phyloP scores from a whole-genome alignment of 2,329 filamentous ascomycete species.

The Ceratocystis alfenasii region DNA sequence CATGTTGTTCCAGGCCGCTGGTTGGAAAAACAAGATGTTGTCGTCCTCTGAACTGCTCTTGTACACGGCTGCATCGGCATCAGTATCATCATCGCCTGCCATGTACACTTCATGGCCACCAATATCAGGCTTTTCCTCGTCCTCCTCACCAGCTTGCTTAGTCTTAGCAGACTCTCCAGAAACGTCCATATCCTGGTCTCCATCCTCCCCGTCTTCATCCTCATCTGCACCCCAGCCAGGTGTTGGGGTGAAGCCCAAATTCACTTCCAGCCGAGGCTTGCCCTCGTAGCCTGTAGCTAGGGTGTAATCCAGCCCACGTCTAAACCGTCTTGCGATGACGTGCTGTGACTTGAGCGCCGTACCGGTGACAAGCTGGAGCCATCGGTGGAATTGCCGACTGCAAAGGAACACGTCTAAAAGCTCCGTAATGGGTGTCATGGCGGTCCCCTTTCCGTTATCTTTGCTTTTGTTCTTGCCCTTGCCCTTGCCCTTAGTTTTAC shows the following conservation, averaged over 20 bases:
- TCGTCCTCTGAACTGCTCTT: conserved; percentile 64
- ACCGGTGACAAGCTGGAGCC: conserved; percentile 73
- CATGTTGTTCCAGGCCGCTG: conserved; percentile 73
- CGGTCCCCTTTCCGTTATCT: conserved; percentile 14
- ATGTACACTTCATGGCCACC: conserved; percentile 86
- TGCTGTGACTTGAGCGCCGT: conserved; percentile 62
- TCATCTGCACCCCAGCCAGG: conserved; percentile 69
- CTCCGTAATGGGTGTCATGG: conserved; percentile 53
- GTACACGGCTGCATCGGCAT: conserved; percentile 78
- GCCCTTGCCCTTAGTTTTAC: conserved; percentile 11
- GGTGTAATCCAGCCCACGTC: conserved; percentile 79
- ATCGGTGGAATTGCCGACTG: conserved; percentile 74
- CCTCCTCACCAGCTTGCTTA: conserved; percentile 28
- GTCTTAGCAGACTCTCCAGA: conserved; percentile 28
- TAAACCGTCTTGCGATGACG: conserved; percentile 74
- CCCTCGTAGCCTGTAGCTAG: conserved; percentile 75
- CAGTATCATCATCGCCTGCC: conserved; percentile 66
- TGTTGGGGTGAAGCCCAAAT: conserved; percentile 74
- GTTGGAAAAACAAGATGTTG: conserved; percentile 53
- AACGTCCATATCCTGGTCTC: conserved; percentile 36
- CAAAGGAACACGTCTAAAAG: conserved; percentile 73
- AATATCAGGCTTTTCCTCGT: conserved; percentile 40
- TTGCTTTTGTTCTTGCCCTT: conserved; percentile 18
- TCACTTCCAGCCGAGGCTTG: conserved; percentile 72
- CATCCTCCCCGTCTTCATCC: conserved; percentile 40